Evolutionary conservation across 345 rosid species (phyloP).

Genomic region (Euclidium syriacum): DNA sequence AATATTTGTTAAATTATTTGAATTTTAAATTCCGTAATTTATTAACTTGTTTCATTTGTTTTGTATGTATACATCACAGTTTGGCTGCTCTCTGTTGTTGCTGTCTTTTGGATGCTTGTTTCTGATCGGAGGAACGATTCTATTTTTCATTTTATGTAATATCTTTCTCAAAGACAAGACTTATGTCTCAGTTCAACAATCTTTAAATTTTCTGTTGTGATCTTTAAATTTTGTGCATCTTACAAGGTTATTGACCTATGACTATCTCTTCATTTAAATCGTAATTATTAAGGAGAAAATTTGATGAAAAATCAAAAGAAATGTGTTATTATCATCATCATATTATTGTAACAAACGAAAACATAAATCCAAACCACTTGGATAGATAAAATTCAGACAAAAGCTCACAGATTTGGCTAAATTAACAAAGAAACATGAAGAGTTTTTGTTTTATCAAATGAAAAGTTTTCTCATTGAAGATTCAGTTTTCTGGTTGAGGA

Average conservation of each 20-base stretch:
- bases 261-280: background rate
- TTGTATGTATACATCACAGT: conserved; percentile 32
- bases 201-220: conserved; percentile 3
- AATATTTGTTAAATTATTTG: too few relatives aligned
- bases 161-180: background rate
- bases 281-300: background rate
- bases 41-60: too few relatives aligned
- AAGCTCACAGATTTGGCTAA: conserved; percentile 15
- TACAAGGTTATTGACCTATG: background rate
- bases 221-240: background rate
- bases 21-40: too few relatives aligned
- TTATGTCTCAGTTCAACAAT: background rate
- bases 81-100: conserved; percentile 76
- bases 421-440: conserved; percentile 22
- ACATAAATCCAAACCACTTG: conserved; percentile 15
- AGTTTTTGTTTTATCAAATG: background rate
- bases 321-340: conserved; percentile 10
- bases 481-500: conserved; percentile 39
- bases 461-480: background rate
- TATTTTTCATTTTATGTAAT: background rate
- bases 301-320: background rate
- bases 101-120: conserved; percentile 66
- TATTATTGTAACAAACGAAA: conserved; percentile 10
- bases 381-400: conserved; percentile 8
- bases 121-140: conserved; percentile 33